Percentiles rank a stretch among this genome's conserved stretches.
phyloP scores from a whole-genome alignment of 805 yeast species.

The Clavispora asparagi region DNA sequence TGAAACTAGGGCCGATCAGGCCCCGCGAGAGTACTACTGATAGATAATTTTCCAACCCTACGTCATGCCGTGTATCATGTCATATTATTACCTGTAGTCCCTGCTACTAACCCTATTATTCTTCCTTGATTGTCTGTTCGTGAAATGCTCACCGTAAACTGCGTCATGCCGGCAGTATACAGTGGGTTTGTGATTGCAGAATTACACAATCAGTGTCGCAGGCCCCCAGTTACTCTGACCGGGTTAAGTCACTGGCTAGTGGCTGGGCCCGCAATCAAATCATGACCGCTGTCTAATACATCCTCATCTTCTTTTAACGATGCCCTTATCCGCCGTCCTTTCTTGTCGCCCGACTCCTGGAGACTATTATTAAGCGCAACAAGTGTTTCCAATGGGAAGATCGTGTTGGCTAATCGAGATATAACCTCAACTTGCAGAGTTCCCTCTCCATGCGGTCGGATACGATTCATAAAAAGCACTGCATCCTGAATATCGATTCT shows the following conservation, averaged over 20 bases:
- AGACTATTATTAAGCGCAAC: constrained; percentile 28
- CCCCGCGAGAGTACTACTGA: no score
- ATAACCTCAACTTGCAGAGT: constrained; percentile 17
- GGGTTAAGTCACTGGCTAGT: no score
- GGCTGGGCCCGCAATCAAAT: background rate
- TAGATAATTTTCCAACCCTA: no score
- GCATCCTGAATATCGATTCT: constrained; percentile 31
- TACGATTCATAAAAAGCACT: constrained; percentile 27
- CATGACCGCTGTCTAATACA: background rate
- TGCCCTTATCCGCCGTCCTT: background rate
- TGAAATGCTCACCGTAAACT: no score
- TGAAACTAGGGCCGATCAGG: no score
- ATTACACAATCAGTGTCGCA: no score
- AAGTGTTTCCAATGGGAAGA: constrained; percentile 33
- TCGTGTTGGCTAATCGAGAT: constrained; percentile 27
- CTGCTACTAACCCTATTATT: background rate
- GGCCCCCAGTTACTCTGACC: no score
- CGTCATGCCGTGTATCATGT: background rate
- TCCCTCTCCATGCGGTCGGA: constrained; percentile 17
- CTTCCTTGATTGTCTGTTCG: no score
- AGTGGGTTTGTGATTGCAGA: no score
- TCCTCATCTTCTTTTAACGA: background rate
- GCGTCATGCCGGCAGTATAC: no score
- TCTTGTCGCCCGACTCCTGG: constrained; percentile 5
- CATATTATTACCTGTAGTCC: background rate